Conservation (phyloP, 176 grass and related monocot genomes). For the Puccinellia tenuiflora region DNA sequence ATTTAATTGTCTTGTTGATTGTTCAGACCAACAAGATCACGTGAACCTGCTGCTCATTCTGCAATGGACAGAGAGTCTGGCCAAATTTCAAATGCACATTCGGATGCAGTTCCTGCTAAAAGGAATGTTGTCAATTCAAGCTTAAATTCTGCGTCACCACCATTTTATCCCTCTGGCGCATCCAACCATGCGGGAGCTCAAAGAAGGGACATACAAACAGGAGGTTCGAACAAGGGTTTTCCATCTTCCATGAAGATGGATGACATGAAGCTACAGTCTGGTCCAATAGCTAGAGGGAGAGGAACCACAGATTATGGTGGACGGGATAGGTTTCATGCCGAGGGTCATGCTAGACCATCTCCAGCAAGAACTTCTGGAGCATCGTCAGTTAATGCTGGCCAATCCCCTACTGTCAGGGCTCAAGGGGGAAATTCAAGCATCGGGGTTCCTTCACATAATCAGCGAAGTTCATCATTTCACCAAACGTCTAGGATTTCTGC, state of each 20-base stretch:
- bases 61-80: constrained; percentile 29
- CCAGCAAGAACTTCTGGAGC: constrained; percentile 12
- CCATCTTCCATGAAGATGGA: constrained; percentile 52
- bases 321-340: constrained; percentile 45
- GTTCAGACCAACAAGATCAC: constrained; percentile 46
- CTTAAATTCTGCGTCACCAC: constrained; percentile 81
- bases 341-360: constrained; percentile 40
- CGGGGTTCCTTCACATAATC: constrained; percentile 38
- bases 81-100: constrained; percentile 39
- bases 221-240: constrained; percentile 39
- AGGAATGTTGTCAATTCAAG: constrained; percentile 71
- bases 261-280: constrained; percentile 43
- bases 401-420: constrained; percentile 37
- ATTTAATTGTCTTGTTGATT: constrained; percentile 13
- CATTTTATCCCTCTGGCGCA: constrained; percentile 83
- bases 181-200: constrained; percentile 38
- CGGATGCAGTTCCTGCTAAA: constrained; percentile 39
- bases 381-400: constrained; percentile 26
- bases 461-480: constrained; percentile 27
- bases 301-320: constrained; percentile 33
- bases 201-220: constrained; percentile 47
- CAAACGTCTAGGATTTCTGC: constrained; percentile 46
- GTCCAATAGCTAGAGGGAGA: constrained; percentile 42
- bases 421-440: constrained; percentile 43
- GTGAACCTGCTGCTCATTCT: constrained; percentile 32